Percentiles rank a stretch among this genome's conserved stretches.
Evolutionary conservation across 176 grass and related monocot species (phyloP).

Genomic region (Puya raimondii): DNA sequence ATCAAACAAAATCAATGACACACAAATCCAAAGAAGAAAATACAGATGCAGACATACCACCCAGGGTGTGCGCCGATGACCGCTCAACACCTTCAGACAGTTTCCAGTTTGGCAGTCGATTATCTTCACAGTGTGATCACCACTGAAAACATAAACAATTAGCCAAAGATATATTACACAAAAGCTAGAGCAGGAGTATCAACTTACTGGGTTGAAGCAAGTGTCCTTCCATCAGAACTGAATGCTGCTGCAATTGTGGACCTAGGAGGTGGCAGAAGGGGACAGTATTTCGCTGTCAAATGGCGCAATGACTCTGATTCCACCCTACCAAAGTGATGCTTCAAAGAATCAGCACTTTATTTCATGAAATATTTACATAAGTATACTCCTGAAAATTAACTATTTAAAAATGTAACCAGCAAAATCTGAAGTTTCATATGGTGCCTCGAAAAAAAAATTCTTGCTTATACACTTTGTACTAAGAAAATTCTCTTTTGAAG

Average conservation of each 20-base stretch:
- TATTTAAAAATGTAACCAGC: background rate
- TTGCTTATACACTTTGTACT: too few relatives aligned
- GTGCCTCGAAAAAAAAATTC: too few relatives aligned
- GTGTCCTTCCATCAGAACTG: slow-evolving; percentile 89
- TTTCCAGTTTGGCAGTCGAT: slow-evolving; percentile 91
- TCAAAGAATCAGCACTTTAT: background rate
- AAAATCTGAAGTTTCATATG: background rate
- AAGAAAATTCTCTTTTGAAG: too few relatives aligned
- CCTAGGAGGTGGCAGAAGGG: slow-evolving; percentile 85
- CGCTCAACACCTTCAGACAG: slow-evolving; percentile 86
- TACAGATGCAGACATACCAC: slow-evolving; percentile 59
- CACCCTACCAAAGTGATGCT: slow-evolving; percentile 42
- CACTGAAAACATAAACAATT: slow-evolving; percentile 46
- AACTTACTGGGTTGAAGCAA: slow-evolving; percentile 96
- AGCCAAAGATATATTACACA: slow-evolving; percentile 11
- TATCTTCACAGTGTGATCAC: slow-evolving; percentile 98
- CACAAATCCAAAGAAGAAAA: background rate
- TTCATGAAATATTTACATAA: too few relatives aligned
- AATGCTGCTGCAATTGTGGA: slow-evolving; percentile 99
- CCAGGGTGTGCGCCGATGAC: slow-evolving; percentile 96
- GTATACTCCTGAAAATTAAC: background rate
- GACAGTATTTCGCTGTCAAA: slow-evolving; percentile 81
- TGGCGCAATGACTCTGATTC: slow-evolving; percentile 76
- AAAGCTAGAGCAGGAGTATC: slow-evolving; percentile 5
- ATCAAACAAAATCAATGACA: background rate